Conservation (phyloP, 2,329 filamentous ascomycete genomes). For the Alternaria angustiovoidea region DNA sequence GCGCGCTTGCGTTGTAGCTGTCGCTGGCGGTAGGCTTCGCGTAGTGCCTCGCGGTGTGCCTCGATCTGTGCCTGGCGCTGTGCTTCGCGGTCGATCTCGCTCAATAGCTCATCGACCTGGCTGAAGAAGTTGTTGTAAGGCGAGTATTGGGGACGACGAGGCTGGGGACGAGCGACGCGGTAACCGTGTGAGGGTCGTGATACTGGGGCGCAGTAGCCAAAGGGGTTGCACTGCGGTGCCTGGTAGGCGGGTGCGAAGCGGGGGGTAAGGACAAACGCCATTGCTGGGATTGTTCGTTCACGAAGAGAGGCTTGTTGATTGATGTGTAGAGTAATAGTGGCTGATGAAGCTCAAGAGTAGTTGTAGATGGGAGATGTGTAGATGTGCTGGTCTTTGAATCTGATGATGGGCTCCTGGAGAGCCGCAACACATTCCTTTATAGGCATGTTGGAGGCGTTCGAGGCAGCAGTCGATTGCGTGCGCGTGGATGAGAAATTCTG, state of each 20-base stretch:
- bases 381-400: slow-evolving; percentile 29
- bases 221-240: slow-evolving; percentile 39
- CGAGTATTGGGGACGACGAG: slow-evolving; percentile 31
- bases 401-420: slow-evolving; percentile 35
- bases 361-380: slow-evolving; percentile 32
- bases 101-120: slow-evolving; percentile 44
- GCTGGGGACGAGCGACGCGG: slow-evolving; percentile 25
- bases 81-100: slow-evolving; percentile 40
- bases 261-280: slow-evolving; percentile 47
- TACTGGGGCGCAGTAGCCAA: slow-evolving; percentile 33
- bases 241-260: slow-evolving; percentile 43
- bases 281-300: slow-evolving; percentile 23
- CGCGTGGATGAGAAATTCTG: slow-evolving; percentile 35
- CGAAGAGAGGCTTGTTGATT: slow-evolving; percentile 3
- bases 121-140: slow-evolving; percentile 45
- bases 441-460: slow-evolving; percentile 33
- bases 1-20: slow-evolving; percentile 43
- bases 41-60: slow-evolving; percentile 39
- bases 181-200: slow-evolving; percentile 31
- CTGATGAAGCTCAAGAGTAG: slow-evolving; percentile 27
- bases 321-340: slow-evolving; percentile 16
- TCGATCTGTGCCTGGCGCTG: slow-evolving; percentile 35
- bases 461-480: slow-evolving; percentile 41
- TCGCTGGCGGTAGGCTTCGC: slow-evolving; percentile 23
- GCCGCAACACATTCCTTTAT: slow-evolving; percentile 37